phyloP scores from a whole-genome alignment of 2,329 filamentous ascomycete genomes.

The Phaeosphaeria sp. region DNA sequence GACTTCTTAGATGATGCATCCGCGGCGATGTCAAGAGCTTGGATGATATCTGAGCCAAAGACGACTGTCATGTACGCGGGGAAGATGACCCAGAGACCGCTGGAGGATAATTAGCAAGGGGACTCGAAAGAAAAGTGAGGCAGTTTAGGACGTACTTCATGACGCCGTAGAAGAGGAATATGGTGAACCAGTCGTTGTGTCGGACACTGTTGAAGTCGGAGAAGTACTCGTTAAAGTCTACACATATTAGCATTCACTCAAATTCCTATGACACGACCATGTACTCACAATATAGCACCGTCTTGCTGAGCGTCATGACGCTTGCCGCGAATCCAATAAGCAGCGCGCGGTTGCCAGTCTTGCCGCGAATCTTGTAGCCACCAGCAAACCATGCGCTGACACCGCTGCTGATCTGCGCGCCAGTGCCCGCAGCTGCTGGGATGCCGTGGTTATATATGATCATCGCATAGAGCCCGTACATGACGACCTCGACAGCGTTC shows the following conservation, averaged over 20 bases:
- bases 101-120: constrained; percentile 37
- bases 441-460: constrained; percentile 56
- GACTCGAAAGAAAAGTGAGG: background rate
- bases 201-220: constrained; percentile 67
- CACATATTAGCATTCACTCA: constrained; percentile 7
- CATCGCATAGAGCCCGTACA: constrained; percentile 70
- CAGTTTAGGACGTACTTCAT: constrained; percentile 64
- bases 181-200: constrained; percentile 63
- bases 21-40: constrained; percentile 60
- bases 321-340: constrained; percentile 66
- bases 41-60: constrained; percentile 67
- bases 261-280: background rate
- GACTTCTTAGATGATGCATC: constrained; percentile 33
- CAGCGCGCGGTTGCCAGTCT: constrained; percentile 61
- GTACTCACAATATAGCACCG: constrained; percentile 68
- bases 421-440: constrained; percentile 44
- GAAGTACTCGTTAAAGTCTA: constrained; percentile 67
- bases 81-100: constrained; percentile 69
- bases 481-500: constrained; percentile 71
- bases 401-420: constrained; percentile 48
- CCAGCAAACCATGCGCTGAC: constrained; percentile 55
- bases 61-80: constrained; percentile 68
- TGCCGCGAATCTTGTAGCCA: constrained; percentile 60
- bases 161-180: constrained; percentile 68
- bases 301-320: constrained; percentile 72